Evolutionary conservation across 768 basidiomycete genomes (phyloP), one percentile per base, ranked within the genome.

Genomic region (Cystofilobasidium macerans): DNA sequence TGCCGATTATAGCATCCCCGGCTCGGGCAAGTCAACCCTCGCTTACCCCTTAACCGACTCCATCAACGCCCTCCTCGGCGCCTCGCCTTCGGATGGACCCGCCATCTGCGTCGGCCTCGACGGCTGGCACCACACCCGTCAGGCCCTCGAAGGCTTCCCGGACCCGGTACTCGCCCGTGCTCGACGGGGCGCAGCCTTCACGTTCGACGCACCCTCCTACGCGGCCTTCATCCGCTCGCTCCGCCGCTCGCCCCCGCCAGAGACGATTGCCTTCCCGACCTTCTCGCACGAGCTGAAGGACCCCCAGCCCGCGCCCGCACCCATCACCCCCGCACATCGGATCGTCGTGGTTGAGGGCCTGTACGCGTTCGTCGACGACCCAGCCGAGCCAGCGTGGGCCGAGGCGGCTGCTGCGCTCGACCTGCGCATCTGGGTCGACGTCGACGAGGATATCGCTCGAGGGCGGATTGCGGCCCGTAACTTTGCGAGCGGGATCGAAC

Each of bases 201-300:
- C 92, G 1, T 97, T 97, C 72, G 86, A 95, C 70, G 84, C 82
- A 7, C 70, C 74, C n/a, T 79, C 80, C 30, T 95, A 91, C 75
- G 81, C 84, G 62, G 71, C 79, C 0, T 93, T 93, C 71, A 77
- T 92, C 16, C 76, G 76, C 20, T 73, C 78, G 16, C 77, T 95
- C 12, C 82, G 83, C 24, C 62, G 70, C 26, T 43, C 62, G 22
- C 47, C 51, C 1, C 62, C 64, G 18, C 61, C 65, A 11, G 30
- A 62, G 3, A n/a, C n/a, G n/a, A 72, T 79, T 40, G 81, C 80
- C 14, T 91, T 88, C 30, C 91, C 89, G 0, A 85, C 88, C 0
- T 97, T 95, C 74, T 83, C 85, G 61, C 93, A 95, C 74, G 82
- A 88, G 0, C 74, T 88, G 61, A 97, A 94, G 73, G 93, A 97